Conservation (phyloP, 768 basidiomycete genomes). For the Exsudoporus frostii region DNA sequence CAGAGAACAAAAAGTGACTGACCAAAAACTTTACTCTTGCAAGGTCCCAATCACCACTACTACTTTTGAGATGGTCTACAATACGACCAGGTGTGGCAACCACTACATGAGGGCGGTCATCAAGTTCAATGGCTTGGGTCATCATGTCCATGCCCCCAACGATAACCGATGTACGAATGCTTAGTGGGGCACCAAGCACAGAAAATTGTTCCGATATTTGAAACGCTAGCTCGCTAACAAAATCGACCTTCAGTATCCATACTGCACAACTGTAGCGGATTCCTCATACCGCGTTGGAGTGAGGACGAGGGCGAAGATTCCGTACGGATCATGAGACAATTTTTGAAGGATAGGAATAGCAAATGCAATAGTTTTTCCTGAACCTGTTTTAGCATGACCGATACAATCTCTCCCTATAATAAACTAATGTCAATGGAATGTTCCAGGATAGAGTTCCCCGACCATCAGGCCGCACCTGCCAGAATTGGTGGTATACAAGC, state of each 20-base stretch:
- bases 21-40: conserved; percentile 84
- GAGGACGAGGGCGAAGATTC: conserved; percentile 88
- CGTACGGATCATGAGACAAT: conserved; percentile 86
- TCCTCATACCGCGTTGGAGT: conserved; percentile 85
- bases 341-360: conserved; percentile 92
- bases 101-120: conserved; percentile 84
- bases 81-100: conserved; percentile 96
- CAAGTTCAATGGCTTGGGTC: conserved; percentile 83
- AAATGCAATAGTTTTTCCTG: conserved; percentile 97
- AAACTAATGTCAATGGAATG: not conserved
- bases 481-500: conserved; percentile 90
- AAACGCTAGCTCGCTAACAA: conserved; percentile 85
- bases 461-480: conserved; percentile 45
- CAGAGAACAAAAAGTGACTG: conserved; percentile 18
- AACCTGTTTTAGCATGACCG: conserved; percentile 96
- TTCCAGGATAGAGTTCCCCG: not conserved
- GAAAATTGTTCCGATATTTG: conserved; percentile 97
- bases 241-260: not conserved
- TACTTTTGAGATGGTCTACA: conserved; percentile 83
- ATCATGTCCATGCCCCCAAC: conserved; percentile 99
- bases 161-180: conserved; percentile 79
- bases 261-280: not conserved
- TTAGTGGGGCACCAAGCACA: conserved; percentile 80
- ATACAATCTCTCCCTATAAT: conserved; percentile 87
- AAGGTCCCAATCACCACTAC: conserved; percentile 75